A percentile compares a stretch with the other conserved stretches of the same genome.
phyloP scores from a whole-genome alignment of 2,329 filamentous ascomycete genomes.

The Biscogniauxia sp. region DNA sequence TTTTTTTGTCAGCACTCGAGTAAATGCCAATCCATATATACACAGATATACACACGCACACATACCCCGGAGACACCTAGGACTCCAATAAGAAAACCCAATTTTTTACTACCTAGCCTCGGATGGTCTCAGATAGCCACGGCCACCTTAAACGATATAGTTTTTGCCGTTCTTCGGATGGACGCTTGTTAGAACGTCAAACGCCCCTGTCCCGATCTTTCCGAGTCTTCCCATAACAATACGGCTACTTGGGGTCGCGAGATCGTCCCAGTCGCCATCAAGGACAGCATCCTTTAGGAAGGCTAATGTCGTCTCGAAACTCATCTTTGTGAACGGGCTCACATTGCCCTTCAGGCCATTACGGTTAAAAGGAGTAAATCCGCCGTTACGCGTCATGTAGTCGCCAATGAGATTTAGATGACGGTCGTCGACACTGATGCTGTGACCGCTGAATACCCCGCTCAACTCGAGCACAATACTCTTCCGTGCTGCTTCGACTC shows the following conservation, averaged over 20 bases:
- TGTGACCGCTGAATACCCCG: constrained; percentile 84
- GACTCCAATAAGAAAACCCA: neutral
- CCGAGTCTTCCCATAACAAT: constrained; percentile 85
- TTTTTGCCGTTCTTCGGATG: constrained; percentile 50
- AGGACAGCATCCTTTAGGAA: constrained; percentile 92
- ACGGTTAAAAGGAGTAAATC: constrained; percentile 88
- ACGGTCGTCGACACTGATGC: constrained; percentile 85
- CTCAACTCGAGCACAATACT: constrained; percentile 85
- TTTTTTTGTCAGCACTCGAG: no score
- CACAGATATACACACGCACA: neutral
- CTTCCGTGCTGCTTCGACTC: constrained; percentile 86
- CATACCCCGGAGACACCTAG: constrained; percentile 12
- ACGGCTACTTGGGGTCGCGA: constrained; percentile 79
- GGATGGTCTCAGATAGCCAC: neutral
- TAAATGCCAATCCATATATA: neutral
- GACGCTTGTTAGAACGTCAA: constrained; percentile 74
- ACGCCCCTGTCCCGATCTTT: constrained; percentile 83
- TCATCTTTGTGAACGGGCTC: constrained; percentile 97
- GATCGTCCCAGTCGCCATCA: constrained; percentile 85
- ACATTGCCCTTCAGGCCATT: constrained; percentile 83
- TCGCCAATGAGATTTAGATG: constrained; percentile 96
- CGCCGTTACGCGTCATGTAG: constrained; percentile 93
- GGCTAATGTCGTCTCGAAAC: constrained; percentile 93
- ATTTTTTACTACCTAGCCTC: neutral
- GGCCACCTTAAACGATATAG: constrained; percentile 16